Evolutionary conservation across 2,329 filamentous ascomycete species (phyloP).

Genomic region (Fusarium secorum): DNA sequence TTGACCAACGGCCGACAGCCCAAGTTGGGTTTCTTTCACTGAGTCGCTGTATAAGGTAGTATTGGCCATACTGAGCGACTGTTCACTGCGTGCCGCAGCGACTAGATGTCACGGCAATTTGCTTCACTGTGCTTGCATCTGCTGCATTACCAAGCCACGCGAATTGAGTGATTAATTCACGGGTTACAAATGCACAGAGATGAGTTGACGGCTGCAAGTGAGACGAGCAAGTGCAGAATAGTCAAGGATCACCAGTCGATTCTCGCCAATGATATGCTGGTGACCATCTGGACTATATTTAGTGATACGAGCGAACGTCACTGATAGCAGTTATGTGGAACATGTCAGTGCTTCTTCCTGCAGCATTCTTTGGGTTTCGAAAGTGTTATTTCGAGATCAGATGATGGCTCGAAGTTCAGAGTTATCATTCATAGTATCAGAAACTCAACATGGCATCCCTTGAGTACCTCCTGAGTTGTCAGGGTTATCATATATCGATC

Average conservation of each 20-base stretch:
- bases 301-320: not conserved
- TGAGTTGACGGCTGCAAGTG: conserved; percentile 21
- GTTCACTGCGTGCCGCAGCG: conserved; percentile 9
- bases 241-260: conserved; percentile 19
- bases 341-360: not conserved
- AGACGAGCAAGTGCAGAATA: conserved; percentile 12
- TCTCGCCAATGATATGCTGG: conserved; percentile 17
- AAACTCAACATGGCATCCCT: not conserved
- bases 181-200: conserved; percentile 1
- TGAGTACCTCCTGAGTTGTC: not conserved
- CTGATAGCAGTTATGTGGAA: not conserved
- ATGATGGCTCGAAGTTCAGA: not conserved
- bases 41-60: not conserved
- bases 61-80: not conserved
- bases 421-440: not conserved
- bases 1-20: not conserved
- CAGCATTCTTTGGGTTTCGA: not conserved
- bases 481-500: not conserved
- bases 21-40: not conserved
- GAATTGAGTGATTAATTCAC: conserved; percentile 22
- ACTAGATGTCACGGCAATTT: conserved; percentile 20
- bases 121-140: conserved; percentile 24
- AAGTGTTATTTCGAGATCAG: not conserved
- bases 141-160: conserved; percentile 21
- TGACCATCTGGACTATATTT: conserved; percentile 10